Evolutionary conservation across 2,329 filamentous ascomycete genomes (phyloP), one percentile per base, ranked within the genome.

Genomic region (Plectosphaerella cucumerina): DNA sequence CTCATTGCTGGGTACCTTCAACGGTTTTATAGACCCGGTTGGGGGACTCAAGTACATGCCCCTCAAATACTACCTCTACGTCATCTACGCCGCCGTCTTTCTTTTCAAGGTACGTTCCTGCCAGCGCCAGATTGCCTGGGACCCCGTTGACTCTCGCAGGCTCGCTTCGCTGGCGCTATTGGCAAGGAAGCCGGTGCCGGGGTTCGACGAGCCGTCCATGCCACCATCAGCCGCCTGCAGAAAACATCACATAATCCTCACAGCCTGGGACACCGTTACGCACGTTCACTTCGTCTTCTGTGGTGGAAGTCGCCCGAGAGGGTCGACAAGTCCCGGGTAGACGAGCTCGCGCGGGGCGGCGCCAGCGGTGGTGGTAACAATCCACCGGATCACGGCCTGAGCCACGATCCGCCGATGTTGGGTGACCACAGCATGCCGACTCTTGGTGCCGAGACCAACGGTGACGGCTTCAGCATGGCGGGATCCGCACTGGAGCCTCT

Each of bases 41-140:
- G 76, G 74, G 15, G 77, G 80, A 43, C 70, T 86, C 15, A 77
- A 81, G 53, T 85, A 81, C 53, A 84, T 86, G 81, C 83, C 83
- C 2, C 67, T 85, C 9, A 73, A 81, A 26, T 86, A 81, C 59
- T 86, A 84, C 54, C 68, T 86, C 26, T 86, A 76, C 53, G 75
- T 72, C 2, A 85, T 85, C 21, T 85, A 86, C 60, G 80, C 80
- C 1, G 82, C 82, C 2, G 81, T 85, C 2, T 86, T 86, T 55
- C 62, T 86, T 5, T 86, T 85, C 69, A 86, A 86, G 67, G 79
- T 79, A 60, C 33, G 52, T 31, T 47, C 41, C 39, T 12, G 14
- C n/a, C n/a, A n/a, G n/a, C 20, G 8, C 44, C 18, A 11, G 9
- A 18, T 26, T n/a, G 23, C 39, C n/a, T 26, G 44, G 53, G 33